Conservation (phyloP, 805 yeast genomes). For the Ogataea pini region DNA sequence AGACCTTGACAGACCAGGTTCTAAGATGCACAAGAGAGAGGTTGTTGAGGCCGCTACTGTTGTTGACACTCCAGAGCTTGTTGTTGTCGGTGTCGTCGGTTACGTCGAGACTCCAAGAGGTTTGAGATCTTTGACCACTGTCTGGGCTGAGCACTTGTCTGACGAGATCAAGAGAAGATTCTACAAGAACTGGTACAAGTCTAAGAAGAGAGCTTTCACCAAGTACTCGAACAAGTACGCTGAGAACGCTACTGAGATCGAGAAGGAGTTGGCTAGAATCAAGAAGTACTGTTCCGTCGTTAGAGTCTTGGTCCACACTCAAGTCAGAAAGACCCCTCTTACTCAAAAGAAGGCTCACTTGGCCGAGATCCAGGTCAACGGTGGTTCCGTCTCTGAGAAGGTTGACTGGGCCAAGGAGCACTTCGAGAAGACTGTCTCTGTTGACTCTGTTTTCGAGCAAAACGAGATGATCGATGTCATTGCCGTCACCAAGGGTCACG, state of each 20-base stretch:
- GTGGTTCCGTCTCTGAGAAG: constrained; percentile 98
- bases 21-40: constrained; percentile 99
- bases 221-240: constrained; percentile 99
- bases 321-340: constrained; percentile 98
- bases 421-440: constrained; percentile 98
- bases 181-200: constrained; percentile 99
- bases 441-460: constrained; percentile 96
- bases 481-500: constrained; percentile 99
- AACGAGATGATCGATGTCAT: constrained; percentile 98
- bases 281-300: constrained; percentile 97
- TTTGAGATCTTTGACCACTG: constrained; percentile 98
- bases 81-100: constrained; percentile 99
- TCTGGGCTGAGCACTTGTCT: constrained; percentile 99
- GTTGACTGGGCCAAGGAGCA: constrained; percentile 98
- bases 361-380: constrained; percentile 99
- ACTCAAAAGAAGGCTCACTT: constrained; percentile 99
- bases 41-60: constrained; percentile 99
- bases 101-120: constrained; percentile 99
- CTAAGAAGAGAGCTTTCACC: constrained; percentile 99
- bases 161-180: constrained; percentile 99
- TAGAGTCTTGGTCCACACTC: constrained; percentile 99
- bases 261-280: constrained; percentile 97
- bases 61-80: constrained; percentile 98
- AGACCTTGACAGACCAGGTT: constrained; percentile 99
- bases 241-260: constrained; percentile 81